Base-by-base conservation (phyloP, 83 land plant genomes). In the Diphasiastrum complanatum region DNA sequence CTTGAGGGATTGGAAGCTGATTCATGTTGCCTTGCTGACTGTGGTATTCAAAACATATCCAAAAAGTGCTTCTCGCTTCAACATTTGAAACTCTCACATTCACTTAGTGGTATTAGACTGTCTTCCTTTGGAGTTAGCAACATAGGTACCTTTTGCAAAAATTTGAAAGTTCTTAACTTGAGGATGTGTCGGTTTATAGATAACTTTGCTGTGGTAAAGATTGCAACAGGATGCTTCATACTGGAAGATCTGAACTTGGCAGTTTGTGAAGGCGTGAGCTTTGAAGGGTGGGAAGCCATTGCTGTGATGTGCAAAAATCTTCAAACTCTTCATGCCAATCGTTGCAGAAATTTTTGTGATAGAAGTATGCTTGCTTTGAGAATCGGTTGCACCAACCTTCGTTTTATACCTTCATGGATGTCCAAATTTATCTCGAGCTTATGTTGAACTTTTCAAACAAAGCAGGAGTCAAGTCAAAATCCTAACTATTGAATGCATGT, bases 191-290 rank as follows among this genome's bases (percentile, higher is more conserved):
- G 80, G 46, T 41, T 26, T 45, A 50, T 83, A 33, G 64, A 70
- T 5, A 67, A 76, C 53, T 64, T 51, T 23, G 63, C 83, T 43
- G 68, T 79, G 33, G 20, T 23, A 2, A 60, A 67, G 33, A 83
- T 83, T 53, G 60, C 86, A 25, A 79, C 62, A 45, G 78, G 83
- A 1, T 80, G 83, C 55, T 83, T 78, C 1, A 45, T 63, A 14
- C 64, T 79, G 36, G 63, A 73, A 60, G 86, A 83, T 50, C 80
- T 80, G 83, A 80, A 68, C 57, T 51, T 83, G 33, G 77, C 78
- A 22, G 47, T 71, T 10, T 83, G 84, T 33, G 78, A 71, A 47
- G 78, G 68, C 46, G 75, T 83, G 18, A 35, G 56, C 36, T 23
- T 56, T 10, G 6, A 43, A 30, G 87, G 84, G 2, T 80, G 87